These are phyloP conservation scores for Actinidia polygama DNA, from an alignment of 179 eudicot species.

Conservation along the genomic window DNA sequence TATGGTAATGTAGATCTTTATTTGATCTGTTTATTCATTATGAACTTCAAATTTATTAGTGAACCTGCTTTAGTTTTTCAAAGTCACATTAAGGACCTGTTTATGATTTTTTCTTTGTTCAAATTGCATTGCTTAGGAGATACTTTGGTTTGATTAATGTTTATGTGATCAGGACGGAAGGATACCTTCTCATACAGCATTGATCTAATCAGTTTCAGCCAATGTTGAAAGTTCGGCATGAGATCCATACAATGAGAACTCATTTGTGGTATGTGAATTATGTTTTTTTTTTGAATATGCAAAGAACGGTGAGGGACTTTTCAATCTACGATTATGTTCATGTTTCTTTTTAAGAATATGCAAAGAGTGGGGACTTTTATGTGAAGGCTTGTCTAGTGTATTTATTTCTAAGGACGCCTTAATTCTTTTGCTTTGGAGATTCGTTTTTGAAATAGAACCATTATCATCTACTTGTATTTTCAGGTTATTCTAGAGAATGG, in stretches of 20 bases:
- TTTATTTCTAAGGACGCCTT: neutral
- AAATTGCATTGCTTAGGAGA: neutral
- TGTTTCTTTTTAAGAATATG: neutral
- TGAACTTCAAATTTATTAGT: neutral
- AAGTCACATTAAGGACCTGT: neutral
- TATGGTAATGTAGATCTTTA: slow-evolving; percentile 54
- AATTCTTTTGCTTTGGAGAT: no score
- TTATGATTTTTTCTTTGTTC: neutral
- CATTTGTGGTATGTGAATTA: slow-evolving; percentile 64
- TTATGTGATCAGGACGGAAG: slow-evolving; percentile 58
- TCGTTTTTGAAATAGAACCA: neutral
- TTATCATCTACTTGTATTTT: neutral
- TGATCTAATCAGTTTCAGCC: slow-evolving; percentile 79
- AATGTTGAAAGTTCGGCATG: slow-evolving; percentile 95
- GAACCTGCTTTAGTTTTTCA: neutral
- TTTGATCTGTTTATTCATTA: neutral
- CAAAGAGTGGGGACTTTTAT: neutral
- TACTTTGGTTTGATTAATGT: neutral
- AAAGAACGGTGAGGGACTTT: no score
- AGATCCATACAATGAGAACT: slow-evolving; percentile 86
- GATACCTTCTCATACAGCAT: slow-evolving; percentile 78
- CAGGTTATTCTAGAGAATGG: slow-evolving; percentile 97
- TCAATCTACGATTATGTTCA: neutral
- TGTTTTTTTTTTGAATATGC: neutral
- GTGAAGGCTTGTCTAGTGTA: neutral